Conservation (phyloP, 768 basidiomycete species). For the Candolleomyces eurysporus region DNA sequence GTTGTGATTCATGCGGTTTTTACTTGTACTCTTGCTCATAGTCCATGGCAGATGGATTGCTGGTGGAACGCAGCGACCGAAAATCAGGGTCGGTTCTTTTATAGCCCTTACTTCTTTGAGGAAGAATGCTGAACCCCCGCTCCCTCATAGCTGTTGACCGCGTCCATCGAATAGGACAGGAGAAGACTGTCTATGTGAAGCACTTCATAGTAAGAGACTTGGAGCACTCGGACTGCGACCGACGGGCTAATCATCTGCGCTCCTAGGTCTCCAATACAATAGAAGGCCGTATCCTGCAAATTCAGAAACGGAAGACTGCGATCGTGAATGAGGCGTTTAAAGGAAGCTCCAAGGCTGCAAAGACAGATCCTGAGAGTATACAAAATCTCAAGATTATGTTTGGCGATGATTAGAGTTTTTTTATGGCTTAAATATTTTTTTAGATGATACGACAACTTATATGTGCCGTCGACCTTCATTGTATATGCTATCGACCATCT, state of each 20-base stretch:
- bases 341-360: conserved; percentile 39
- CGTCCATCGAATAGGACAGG: conserved; percentile 83
- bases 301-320: conserved; percentile 85
- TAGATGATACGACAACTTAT: too few species aligned
- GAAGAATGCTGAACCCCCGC: background rate
- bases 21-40: conserved; percentile 3
- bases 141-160: conserved; percentile 67
- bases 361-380: conserved; percentile 65
- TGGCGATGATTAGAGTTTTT: conserved; percentile 35
- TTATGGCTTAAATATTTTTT: background rate
- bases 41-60: conserved; percentile 70
- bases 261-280: conserved; percentile 68
- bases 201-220: conserved; percentile 68
- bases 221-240: background rate
- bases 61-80: conserved; percentile 91
- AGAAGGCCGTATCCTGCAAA: conserved; percentile 74
- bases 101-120: background rate
- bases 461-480: too few species aligned
- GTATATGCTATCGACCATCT: too few species aligned
- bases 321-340: conserved; percentile 85
- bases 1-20: background rate
- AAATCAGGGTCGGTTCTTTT: conserved; percentile 57
- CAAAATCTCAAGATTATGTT: conserved; percentile 85
- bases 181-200: conserved; percentile 77
- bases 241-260: background rate